These are phyloP conservation scores for Pyrus communis DNA, from an alignment of 306 rosid species.

Conservation along the genomic window DNA sequence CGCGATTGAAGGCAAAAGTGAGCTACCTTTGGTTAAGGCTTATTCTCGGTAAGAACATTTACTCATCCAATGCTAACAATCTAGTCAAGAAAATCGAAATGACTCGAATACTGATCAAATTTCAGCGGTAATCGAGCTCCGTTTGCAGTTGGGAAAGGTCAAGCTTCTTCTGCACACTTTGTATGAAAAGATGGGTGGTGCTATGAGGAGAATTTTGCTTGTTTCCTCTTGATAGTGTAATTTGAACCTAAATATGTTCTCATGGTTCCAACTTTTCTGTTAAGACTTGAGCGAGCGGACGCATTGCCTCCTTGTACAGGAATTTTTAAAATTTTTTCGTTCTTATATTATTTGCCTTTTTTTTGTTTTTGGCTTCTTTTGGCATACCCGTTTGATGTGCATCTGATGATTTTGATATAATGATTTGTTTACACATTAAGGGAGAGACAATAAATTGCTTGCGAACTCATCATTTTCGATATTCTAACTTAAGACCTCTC, in stretches of 20 bases:
- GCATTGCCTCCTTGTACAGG: too few species aligned
- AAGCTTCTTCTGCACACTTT: background rate
- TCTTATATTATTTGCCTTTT: background rate
- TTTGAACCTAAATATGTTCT: background rate
- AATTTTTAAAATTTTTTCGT: accelerated
- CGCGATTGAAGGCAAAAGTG: constrained; percentile 39
- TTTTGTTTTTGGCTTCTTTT: too few species aligned
- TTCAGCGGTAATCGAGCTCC: constrained; percentile 15
- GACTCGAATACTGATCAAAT: background rate
- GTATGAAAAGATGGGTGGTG: background rate
- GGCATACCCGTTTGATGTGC: too few species aligned
- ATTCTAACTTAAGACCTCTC: too few species aligned
- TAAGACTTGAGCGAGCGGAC: too few species aligned
- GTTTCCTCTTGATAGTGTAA: background rate
- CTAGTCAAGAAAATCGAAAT: background rate
- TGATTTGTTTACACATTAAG: too few species aligned
- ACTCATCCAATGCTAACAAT: background rate
- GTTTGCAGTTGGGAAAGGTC: constrained; percentile 6
- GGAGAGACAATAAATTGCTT: too few species aligned
- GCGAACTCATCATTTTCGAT: too few species aligned
- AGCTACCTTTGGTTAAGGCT: constrained; percentile 45
- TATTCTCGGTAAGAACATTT: constrained; percentile 46
- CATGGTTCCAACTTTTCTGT: too few species aligned
- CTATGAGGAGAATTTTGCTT: background rate
- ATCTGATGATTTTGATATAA: too few species aligned